Evolutionary conservation across 1,284 basidiomycete genomes (phyloP), one percentile per base, ranked within the genome.

Genomic region (Ceratobasidium sp.): DNA sequence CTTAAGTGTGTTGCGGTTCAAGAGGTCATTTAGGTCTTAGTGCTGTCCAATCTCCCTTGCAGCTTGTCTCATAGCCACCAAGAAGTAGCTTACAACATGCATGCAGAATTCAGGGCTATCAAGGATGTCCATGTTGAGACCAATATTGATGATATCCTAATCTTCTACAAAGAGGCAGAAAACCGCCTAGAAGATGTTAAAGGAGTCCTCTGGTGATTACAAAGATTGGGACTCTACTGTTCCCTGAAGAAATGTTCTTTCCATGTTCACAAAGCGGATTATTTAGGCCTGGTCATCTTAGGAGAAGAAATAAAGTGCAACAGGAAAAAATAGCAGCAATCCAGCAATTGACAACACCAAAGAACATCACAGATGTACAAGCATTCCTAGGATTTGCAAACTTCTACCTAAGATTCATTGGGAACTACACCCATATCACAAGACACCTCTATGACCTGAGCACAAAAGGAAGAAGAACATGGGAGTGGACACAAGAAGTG

Each of bases 161-260:
- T 81, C 6, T 78, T 76, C 45, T 82, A 82, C 4, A 76, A 79
- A 0, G 80, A 78, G 13, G 78, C 77, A 31, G 80, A 84, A 10
- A 72, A 77, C 1, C 78, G 79, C 58, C 7, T 42, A 0, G 4
- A 32, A 2, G 75, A 77, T 40, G 74, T 79, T 38, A 25, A 49
- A 1, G 3, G 50, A 27, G 75, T 77, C 22, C 68, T 77, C 17
- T 15, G 57, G 31, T 40, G 71, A 1, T 72, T 77, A 2, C 47
- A 64, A 1, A 34, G 70, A 8, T 12, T 57, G 47, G 40, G 60
- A 31, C 67, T 72, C 5, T 69, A 50, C 25, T 68, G 73, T 15
- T 75, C 76, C n/a, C n/a, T n/a, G n/a, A n/a, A n/a, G n/a, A n/a
- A n/a, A n/a, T n/a, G n/a, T n/a, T n/a, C n/a, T n/a, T n/a, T n/a